phyloP scores from a whole-genome alignment of 2,329 filamentous ascomycete species.

The Thielaviopsis ethacetica region DNA sequence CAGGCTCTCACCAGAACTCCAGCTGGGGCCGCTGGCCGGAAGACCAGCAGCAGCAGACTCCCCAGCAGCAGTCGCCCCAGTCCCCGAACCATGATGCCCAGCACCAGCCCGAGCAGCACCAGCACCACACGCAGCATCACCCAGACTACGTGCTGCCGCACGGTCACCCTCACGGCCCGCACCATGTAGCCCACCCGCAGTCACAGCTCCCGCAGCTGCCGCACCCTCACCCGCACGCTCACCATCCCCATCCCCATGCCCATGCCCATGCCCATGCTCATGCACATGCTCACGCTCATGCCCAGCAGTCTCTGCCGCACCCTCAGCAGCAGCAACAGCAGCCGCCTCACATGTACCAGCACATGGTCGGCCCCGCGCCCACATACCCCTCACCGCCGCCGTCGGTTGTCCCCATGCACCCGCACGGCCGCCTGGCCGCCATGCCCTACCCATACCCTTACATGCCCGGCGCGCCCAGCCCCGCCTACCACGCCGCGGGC shows the following conservation, averaged over 20 bases:
- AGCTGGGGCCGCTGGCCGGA: constrained; percentile 40
- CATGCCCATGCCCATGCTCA: not conserved
- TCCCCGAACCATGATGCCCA: too few species aligned
- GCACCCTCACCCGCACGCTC: not conserved
- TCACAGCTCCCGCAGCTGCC: not conserved
- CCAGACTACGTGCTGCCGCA: not conserved
- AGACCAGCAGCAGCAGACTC: constrained; percentile 21
- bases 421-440: not conserved
- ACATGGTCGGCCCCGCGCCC: constrained; percentile 16
- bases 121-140: not conserved
- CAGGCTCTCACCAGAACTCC: constrained; percentile 14
- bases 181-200: not conserved
- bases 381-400: constrained; percentile 15
- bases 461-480: constrained; percentile 13
- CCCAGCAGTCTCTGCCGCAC: not conserved
- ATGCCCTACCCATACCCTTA: constrained; percentile 3
- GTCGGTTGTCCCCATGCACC: constrained; percentile 4
- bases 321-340: not conserved
- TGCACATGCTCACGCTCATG: not conserved
- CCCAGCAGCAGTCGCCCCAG: not conserved
- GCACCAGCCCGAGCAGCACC: not conserved
- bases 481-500: constrained; percentile 13
- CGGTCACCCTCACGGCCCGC: not conserved
- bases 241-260: not conserved
- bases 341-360: not conserved